Base-by-base conservation (phyloP, 306 rosid species). In the Prunus padus region DNA sequence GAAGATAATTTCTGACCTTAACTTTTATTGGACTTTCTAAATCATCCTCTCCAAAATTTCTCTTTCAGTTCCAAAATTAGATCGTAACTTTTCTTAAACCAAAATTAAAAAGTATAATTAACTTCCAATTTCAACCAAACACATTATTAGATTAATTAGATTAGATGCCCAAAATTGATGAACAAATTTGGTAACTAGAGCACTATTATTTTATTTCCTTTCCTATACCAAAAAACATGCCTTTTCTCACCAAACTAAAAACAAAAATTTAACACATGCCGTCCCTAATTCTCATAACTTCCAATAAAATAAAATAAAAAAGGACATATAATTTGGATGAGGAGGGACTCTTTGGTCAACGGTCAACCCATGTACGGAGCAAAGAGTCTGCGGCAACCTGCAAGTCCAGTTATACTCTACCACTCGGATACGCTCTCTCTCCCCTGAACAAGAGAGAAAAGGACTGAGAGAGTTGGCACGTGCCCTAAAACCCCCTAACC, bases 401-500 rank as follows among this genome's bases (percentile, higher is more conserved):
- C n/a, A 61, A 14, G 66, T 5, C 33, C 3, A 25, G 8, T 59
- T 11, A 57, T 9, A 2, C 8, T 1, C 11, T 2, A 55, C 1
- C 37, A 26, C 40, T 59, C 23, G 61, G 46, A 44, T 61, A 23
- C 42, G 40, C 44, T 54, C 67, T 22, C 23, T 13, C 47, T 23
- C 72, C 33, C 65, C 72, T 15, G 47, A 47, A 62, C 59, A 25
- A 59, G 14, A 8, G 25, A 19, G 23, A 16, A 28, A 8, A 16
- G 8, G 33, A 26, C 44, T 15, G 67, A 28, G 13, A 19, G 67
- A 26, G 22, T 31, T 2, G 65, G 61, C 83, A 81, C 86, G 81
- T 79, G 86, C 37, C 81, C 46, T 45, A n/a, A 2, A 16, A 8
- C 16, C 6, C 46, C 69, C 69, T 2, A 16, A 64, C 4, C 69